These are phyloP conservation scores for Dactylellina leptospora DNA, from an alignment of 2,329 filamentous ascomycete species.

Conservation along the genomic window DNA sequence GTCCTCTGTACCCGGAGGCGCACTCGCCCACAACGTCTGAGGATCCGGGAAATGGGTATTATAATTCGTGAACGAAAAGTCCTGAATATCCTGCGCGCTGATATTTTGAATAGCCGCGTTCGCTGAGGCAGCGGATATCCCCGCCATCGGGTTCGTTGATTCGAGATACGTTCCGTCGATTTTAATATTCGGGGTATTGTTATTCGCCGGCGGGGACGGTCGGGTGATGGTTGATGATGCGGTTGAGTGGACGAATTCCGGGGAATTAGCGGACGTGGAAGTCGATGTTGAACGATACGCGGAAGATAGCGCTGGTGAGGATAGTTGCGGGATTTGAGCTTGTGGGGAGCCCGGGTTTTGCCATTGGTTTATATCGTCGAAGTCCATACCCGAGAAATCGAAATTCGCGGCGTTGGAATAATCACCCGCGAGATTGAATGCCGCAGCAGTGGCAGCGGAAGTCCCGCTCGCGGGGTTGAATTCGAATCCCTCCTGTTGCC, in stretches of 20 bases:
- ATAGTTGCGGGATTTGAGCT: conserved; percentile 1
- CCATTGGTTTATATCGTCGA: conserved; percentile 16
- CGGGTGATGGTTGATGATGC: not conserved
- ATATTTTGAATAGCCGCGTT: not conserved
- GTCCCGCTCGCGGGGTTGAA: conserved; percentile 9
- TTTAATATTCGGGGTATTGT: conserved; percentile 20
- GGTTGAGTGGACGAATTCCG: conserved; percentile 25
- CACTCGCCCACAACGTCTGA: conserved; percentile 12
- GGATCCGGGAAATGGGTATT: conserved; percentile 36
- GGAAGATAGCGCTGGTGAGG: conserved; percentile 35
- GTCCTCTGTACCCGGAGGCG: conserved; percentile 3
- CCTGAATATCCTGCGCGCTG: conserved; percentile 26
- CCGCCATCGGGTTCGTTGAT: conserved; percentile 8
- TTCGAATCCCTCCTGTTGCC: conserved; percentile 13
- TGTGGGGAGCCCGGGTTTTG: not conserved
- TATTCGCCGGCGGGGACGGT: not conserved
- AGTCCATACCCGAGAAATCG: conserved; percentile 33
- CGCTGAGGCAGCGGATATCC: conserved; percentile 7
- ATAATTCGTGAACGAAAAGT: conserved; percentile 42
- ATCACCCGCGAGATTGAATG: conserved; percentile 35
- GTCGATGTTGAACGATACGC: not conserved
- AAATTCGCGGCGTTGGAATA: conserved; percentile 47
- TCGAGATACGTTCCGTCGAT: conserved; percentile 35
- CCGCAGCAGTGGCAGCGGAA: conserved; percentile 20
- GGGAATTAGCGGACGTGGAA: conserved; percentile 31